phyloP scores from a whole-genome alignment of 2,329 filamentous ascomycete genomes.

The Canariomyces notabilis region DNA sequence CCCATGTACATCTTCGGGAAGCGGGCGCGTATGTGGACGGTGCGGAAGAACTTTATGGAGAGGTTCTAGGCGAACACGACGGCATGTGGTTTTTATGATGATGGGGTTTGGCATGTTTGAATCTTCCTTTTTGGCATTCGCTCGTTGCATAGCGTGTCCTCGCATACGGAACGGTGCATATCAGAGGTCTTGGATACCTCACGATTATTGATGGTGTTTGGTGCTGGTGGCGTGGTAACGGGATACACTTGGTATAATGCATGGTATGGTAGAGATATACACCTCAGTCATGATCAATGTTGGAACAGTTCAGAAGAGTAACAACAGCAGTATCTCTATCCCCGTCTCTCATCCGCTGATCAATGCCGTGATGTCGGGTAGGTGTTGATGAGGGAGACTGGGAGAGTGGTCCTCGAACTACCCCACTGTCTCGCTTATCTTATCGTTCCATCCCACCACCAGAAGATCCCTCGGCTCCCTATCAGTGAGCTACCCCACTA shows the following conservation, averaged over 20 bases:
- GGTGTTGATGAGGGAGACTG: no score
- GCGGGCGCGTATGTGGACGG: slow-evolving; percentile 88
- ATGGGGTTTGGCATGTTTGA: not conserved
- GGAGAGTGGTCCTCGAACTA: no score
- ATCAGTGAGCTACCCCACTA: not conserved
- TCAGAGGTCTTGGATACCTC: not conserved
- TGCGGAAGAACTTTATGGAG: slow-evolving; percentile 80
- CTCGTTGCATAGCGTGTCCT: slow-evolving; percentile 10
- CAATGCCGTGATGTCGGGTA: no score
- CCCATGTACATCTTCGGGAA: slow-evolving; percentile 96
- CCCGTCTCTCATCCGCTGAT: no score
- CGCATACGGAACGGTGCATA: not conserved
- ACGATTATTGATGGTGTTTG: not conserved
- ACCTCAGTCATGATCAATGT: not conserved
- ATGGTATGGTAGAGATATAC: slow-evolving; percentile 1
- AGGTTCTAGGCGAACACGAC: slow-evolving; percentile 36
- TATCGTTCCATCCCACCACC: no score
- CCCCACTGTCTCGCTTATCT: no score
- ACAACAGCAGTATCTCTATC: no score
- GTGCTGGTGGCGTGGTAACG: not conserved
- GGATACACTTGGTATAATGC: not conserved
- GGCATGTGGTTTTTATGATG: not conserved
- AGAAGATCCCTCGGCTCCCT: no score
- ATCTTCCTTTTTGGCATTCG: slow-evolving; percentile 2
- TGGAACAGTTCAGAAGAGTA: not conserved